These are phyloP conservation scores for Wickerhamiella shivajii DNA, from an alignment of 805 yeast genomes.

Conservation along the genomic window DNA sequence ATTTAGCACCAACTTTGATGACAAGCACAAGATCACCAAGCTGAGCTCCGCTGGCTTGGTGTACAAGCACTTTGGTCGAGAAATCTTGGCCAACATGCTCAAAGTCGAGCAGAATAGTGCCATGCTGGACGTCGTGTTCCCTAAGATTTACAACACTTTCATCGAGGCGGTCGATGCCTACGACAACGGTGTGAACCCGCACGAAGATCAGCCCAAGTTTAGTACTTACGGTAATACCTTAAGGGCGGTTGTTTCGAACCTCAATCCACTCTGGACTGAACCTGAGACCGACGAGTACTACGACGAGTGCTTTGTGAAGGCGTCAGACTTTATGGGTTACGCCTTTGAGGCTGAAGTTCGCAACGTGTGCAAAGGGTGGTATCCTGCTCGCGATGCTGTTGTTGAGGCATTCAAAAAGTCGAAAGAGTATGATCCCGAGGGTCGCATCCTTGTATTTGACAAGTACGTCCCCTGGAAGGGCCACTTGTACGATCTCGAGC, in stretches of 20 bases:
- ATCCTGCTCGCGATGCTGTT: slow-evolving; percentile 76
- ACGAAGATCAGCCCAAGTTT: slow-evolving; percentile 46
- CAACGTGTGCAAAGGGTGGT: slow-evolving; percentile 72
- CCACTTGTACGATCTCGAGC: slow-evolving; percentile 64
- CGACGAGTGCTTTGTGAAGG: slow-evolving; percentile 52
- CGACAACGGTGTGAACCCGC: slow-evolving; percentile 75
- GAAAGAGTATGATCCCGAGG: slow-evolving; percentile 45
- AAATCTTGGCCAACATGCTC: slow-evolving; percentile 32
- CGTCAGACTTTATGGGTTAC: slow-evolving; percentile 70
- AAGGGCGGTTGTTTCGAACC: slow-evolving; percentile 59
- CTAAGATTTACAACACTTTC: slow-evolving; percentile 70
- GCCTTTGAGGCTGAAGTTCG: slow-evolving; percentile 55
- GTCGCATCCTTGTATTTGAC: slow-evolving; percentile 60
- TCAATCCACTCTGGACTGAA: slow-evolving; percentile 79
- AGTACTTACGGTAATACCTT: slow-evolving; percentile 59
- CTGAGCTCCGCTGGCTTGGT: slow-evolving; percentile 88
- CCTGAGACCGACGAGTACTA: slow-evolving; percentile 44
- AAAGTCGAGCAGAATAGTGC: slow-evolving; percentile 26
- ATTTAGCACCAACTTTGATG: slow-evolving; percentile 59
- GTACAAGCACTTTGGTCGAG: slow-evolving; percentile 44
- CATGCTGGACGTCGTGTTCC: slow-evolving; percentile 50
- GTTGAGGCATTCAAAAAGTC: slow-evolving; percentile 53
- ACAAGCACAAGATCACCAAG: slow-evolving; percentile 46
- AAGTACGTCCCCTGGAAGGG: slow-evolving; percentile 91
- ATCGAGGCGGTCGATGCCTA: slow-evolving; percentile 86